Conservation (phyloP, 148 eudicot species). For the Fagopyrum esculentum region DNA sequence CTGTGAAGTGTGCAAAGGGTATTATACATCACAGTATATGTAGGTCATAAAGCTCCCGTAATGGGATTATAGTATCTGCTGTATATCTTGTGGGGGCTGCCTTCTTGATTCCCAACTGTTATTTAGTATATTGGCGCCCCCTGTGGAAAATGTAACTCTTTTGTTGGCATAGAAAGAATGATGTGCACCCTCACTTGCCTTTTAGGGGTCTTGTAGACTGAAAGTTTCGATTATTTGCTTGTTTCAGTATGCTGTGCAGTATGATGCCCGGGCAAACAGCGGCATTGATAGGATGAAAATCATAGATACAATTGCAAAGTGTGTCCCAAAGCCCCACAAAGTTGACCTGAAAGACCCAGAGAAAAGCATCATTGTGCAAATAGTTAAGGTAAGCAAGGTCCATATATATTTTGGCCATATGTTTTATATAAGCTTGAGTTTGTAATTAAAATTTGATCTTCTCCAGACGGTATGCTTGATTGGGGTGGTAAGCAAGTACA, state of each 20-base stretch:
- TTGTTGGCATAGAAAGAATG: background rate
- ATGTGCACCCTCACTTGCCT: background rate
- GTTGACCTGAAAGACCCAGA: conserved; percentile 92
- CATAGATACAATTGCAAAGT: conserved; percentile 80
- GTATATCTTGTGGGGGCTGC: background rate
- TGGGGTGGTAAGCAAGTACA: conserved; percentile 90
- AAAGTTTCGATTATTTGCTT: background rate
- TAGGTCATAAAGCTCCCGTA: background rate
- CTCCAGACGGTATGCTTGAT: conserved; percentile 89
- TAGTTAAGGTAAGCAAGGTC: conserved; percentile 56
- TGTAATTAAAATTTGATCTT: background rate
- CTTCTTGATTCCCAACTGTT: background rate
- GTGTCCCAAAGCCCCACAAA: conserved; percentile 79
- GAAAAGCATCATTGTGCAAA: conserved; percentile 73
- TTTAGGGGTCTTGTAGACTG: background rate
- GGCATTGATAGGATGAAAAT: conserved; percentile 87
- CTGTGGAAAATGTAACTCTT: background rate
- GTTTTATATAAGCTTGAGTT: background rate
- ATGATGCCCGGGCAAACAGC: conserved; percentile 92
- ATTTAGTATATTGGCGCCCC: background rate
- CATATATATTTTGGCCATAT: background rate
- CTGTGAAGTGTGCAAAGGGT: background rate
- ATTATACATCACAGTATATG: background rate
- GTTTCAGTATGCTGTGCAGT: conserved; percentile 79
- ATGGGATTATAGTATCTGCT: background rate